phyloP scores from a whole-genome alignment of 352 stramenopile genomes.

The Hyaloperonospora arabidopsidis region DNA sequence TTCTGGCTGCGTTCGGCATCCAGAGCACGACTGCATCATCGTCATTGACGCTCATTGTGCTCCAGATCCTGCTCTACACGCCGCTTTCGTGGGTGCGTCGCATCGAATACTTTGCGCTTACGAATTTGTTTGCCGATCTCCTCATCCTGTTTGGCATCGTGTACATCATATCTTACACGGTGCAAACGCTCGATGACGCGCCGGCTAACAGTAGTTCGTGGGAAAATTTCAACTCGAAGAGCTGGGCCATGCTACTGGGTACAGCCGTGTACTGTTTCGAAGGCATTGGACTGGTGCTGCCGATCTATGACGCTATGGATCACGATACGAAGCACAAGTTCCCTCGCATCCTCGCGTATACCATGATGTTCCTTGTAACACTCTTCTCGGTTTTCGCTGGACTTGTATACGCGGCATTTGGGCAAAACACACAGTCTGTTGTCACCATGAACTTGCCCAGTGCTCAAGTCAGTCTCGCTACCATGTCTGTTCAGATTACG shows the following conservation, averaged over 20 bases:
- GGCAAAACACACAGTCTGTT: conserved; percentile 44
- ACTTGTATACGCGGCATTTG: conserved; percentile 49
- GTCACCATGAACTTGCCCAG: conserved; percentile 54
- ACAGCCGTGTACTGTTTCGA: conserved; percentile 67
- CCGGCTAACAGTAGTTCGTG: conserved; percentile 29
- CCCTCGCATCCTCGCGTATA: conserved; percentile 37
- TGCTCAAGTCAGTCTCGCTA: conserved; percentile 40
- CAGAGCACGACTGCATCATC: conserved; percentile 37
- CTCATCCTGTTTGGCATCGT: conserved; percentile 50
- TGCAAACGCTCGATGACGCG: conserved; percentile 33
- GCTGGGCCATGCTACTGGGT: conserved; percentile 53
- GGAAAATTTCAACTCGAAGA: conserved; percentile 60
- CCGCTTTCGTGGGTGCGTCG: conserved; percentile 60
- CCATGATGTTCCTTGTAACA: conserved; percentile 44
- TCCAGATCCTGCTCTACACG: conserved; percentile 64
- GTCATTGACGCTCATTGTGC: conserved; percentile 46
- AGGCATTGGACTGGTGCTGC: conserved; percentile 61
- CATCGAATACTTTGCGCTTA: conserved; percentile 71
- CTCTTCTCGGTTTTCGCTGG: conserved; percentile 51
- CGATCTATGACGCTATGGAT: conserved; percentile 62
- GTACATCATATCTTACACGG: conserved; percentile 52
- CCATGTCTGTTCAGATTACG: conserved; percentile 55
- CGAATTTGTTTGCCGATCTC: conserved; percentile 54
- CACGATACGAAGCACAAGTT: conserved; percentile 54
- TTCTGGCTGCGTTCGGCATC: conserved; percentile 42